Base-by-base conservation (phyloP, 192 early-diverging fungal genomes). In the Spizellomyces sp. region DNA sequence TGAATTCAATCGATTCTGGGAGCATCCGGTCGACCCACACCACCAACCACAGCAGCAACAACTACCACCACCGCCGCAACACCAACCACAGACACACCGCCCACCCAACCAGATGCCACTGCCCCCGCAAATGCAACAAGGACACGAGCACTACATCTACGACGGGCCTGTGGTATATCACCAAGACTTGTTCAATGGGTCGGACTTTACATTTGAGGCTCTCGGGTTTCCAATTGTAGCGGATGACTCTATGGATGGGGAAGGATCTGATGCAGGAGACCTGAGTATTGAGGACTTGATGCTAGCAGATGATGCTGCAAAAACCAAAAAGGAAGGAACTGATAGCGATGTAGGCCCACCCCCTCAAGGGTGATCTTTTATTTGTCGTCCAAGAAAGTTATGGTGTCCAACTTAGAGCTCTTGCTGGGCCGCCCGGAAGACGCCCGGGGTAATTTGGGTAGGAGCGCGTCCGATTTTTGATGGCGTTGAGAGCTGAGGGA, bases 191-290 rank as follows among this genome's bases (percentile, higher is more conserved):
- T 61, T 61, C 36, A 41, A 14, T 15, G 59, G 17, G 15, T 41
- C 17, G 14, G 59, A 61, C 17, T 61, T 61, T 61, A 61, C 59
- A 5, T 61, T 61, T 61, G 59, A 61, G 42, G 15, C 59, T 17
- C 59, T 61, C 14, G 59, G 59, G 15, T 61, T 61, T 42, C 59
- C 59, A 4, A 19, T 41, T 5, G 59, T 14, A 41, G 59, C n/a
- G 54, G 54, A 22, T 56, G 54, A 56, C 3, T 36, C 27, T 36
- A 36, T 36, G 3, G 27, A 36, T 36, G 27, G 1, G 27, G 27
- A 36, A 36, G 27, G 27, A 36, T 36, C 27, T 36, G 27, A 36
- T 36, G 27, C 27, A 36, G 27, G 27, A 3, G 27, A 36, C 3
- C 27, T 36, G 1, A 36, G 27, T 36, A 36, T 36, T 36, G 27